Conservation (phyloP, 495 filamentous ascomycete species). For the Trypethelium eluteriae region DNA sequence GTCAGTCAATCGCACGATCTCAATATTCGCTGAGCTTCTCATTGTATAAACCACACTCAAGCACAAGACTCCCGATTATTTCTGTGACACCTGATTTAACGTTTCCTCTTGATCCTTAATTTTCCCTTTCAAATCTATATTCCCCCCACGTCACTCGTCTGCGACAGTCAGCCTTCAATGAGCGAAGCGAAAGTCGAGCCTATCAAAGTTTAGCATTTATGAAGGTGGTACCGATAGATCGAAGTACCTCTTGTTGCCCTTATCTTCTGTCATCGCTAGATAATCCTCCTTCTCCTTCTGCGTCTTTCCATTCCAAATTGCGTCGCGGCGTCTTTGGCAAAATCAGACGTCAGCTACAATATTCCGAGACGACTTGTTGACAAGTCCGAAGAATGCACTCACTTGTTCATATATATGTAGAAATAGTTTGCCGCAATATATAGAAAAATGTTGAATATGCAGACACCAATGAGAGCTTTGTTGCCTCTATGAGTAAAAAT, state of each 20-base stretch:
- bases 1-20: too few relatives aligned
- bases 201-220: background rate
- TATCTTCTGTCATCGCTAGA: slow-evolving; percentile 10
- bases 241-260: background rate
- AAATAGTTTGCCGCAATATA: slow-evolving; percentile 30
- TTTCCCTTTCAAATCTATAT: too few relatives aligned
- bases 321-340: slow-evolving; percentile 26
- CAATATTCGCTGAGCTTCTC: too few relatives aligned
- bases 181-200: slow-evolving; percentile 3
- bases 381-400: slow-evolving; percentile 24
- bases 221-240: background rate
- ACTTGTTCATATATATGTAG: slow-evolving; percentile 30
- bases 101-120: too few relatives aligned
- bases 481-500: slow-evolving; percentile 27
- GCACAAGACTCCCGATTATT: too few relatives aligned
- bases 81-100: too few relatives aligned
- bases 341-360: background rate
- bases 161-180: background rate
- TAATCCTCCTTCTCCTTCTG: slow-evolving; percentile 30
- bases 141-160: too few relatives aligned
- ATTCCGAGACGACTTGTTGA: background rate
- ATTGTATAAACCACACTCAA: too few relatives aligned
- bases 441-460: slow-evolving; percentile 26
- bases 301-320: slow-evolving; percentile 32
- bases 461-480: slow-evolving; percentile 36